Conservation (phyloP, 1,284 basidiomycete genomes). For the Sanghuangporus baumii region DNA sequence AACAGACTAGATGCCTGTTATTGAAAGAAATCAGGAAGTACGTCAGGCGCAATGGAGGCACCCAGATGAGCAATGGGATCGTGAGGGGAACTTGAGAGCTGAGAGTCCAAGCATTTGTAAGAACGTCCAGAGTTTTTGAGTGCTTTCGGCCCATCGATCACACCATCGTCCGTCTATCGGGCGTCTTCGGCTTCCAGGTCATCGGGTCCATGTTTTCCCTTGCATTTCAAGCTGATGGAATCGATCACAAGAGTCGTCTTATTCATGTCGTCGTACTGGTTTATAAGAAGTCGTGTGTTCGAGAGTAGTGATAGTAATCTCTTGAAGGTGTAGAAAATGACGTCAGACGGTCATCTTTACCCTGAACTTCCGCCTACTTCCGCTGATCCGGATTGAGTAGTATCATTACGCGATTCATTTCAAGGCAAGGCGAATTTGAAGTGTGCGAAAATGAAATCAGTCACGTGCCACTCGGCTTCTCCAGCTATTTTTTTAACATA, state of each 20-base stretch:
- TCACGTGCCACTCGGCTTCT: no score
- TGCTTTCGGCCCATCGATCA: neutral
- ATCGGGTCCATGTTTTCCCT: neutral
- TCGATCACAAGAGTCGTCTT: neutral
- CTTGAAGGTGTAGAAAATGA: no score
- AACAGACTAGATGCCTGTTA: neutral
- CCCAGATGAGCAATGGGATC: neutral
- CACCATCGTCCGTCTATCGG: neutral
- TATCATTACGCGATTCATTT: no score
- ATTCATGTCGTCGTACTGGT: no score
- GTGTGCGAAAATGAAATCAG: no score
- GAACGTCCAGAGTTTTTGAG: neutral
- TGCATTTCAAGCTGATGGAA: neutral
- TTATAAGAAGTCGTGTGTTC: no score
- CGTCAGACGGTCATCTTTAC: no score
- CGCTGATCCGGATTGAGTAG: no score
- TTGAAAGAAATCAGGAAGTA: neutral
- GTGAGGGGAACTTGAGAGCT: neutral
- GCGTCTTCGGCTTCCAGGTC: neutral
- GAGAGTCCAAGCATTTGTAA: neutral
- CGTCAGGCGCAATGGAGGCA: neutral
- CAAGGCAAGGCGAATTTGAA: no score
- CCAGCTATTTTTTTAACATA: no score
- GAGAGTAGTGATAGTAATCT: no score
- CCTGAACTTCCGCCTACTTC: no score